These are phyloP conservation scores for Ochetophila trinervis DNA, from an alignment of 306 rosid species.

Conservation along the genomic window DNA sequence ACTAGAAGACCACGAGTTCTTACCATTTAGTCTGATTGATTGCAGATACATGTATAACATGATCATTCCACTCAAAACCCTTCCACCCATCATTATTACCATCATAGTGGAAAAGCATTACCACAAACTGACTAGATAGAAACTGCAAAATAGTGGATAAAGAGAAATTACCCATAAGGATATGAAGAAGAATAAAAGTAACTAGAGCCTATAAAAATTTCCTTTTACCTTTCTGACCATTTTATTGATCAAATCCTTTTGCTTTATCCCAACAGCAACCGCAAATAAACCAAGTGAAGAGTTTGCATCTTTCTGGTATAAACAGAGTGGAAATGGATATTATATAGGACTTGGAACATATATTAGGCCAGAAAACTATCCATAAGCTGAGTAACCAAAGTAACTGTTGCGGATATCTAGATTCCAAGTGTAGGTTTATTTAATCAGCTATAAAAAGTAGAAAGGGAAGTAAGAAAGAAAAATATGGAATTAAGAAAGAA, in stretches of 20 bases:
- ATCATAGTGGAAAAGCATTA: constrained; percentile 93
- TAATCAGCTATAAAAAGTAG: too few relatives aligned
- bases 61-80: constrained; percentile 53
- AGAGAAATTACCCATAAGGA: constrained; percentile 1
- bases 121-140: constrained; percentile 53
- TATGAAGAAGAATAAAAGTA: not conserved
- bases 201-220: not conserved
- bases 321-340: constrained; percentile 19
- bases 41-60: constrained; percentile 64
- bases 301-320: constrained; percentile 36
- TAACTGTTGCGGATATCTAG: too few relatives aligned
- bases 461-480: too few relatives aligned
- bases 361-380: not conserved
- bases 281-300: constrained; percentile 51
- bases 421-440: too few relatives aligned
- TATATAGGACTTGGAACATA: not conserved
- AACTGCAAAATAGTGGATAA: constrained; percentile 44
- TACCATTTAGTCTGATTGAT: constrained; percentile 79
- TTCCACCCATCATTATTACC: constrained; percentile 67
- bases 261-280: constrained; percentile 72
- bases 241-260: constrained; percentile 60
- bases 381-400: too few relatives aligned
- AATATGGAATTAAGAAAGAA: too few relatives aligned
- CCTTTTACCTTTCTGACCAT: constrained; percentile 75
- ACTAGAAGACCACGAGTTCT: constrained; percentile 19